These are phyloP conservation scores for Ogataea dorogensis DNA, from an alignment of 805 yeast species.

Conservation along the genomic window DNA sequence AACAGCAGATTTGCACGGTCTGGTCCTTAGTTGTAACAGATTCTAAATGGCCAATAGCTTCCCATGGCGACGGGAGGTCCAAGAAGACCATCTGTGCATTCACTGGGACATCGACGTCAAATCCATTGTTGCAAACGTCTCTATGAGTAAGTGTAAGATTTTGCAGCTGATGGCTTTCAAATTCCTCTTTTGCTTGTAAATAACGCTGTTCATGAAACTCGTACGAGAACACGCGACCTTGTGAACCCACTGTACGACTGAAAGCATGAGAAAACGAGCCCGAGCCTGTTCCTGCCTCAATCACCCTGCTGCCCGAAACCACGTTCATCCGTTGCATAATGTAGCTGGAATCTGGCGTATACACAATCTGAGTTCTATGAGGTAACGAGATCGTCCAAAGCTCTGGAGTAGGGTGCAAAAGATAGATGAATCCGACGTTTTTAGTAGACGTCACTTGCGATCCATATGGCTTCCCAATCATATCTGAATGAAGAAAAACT, in stretches of 20 bases:
- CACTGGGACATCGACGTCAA: slow-evolving; percentile 47
- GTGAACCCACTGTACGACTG: slow-evolving; percentile 66
- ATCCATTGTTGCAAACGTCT: slow-evolving; percentile 90
- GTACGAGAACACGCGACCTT: slow-evolving; percentile 73
- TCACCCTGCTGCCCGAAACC: slow-evolving; percentile 70
- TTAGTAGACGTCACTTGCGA: slow-evolving; percentile 70
- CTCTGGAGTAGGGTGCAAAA: slow-evolving; percentile 91
- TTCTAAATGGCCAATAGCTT: slow-evolving; percentile 76
- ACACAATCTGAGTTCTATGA: slow-evolving; percentile 96
- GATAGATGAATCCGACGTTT: slow-evolving; percentile 82
- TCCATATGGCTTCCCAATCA: slow-evolving; percentile 83
- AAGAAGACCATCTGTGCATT: slow-evolving; percentile 76
- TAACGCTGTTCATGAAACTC: slow-evolving; percentile 90
- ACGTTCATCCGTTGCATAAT: slow-evolving; percentile 80
- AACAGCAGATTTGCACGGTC: slow-evolving; percentile 81
- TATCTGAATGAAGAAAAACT: slow-evolving; percentile 74
- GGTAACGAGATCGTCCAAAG: slow-evolving; percentile 95
- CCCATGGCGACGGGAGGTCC: slow-evolving; percentile 97
- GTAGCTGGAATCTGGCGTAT: slow-evolving; percentile 91
- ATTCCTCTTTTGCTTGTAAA: slow-evolving; percentile 74
- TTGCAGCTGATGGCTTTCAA: slow-evolving; percentile 65
- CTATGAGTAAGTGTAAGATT: slow-evolving; percentile 74
- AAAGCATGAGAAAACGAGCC: slow-evolving; percentile 94
- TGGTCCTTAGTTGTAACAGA: slow-evolving; percentile 52
- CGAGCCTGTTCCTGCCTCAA: slow-evolving; percentile 98